Base-by-base conservation (phyloP, 2,329 filamentous ascomycete genomes). In the Simplicillium sp. region DNA sequence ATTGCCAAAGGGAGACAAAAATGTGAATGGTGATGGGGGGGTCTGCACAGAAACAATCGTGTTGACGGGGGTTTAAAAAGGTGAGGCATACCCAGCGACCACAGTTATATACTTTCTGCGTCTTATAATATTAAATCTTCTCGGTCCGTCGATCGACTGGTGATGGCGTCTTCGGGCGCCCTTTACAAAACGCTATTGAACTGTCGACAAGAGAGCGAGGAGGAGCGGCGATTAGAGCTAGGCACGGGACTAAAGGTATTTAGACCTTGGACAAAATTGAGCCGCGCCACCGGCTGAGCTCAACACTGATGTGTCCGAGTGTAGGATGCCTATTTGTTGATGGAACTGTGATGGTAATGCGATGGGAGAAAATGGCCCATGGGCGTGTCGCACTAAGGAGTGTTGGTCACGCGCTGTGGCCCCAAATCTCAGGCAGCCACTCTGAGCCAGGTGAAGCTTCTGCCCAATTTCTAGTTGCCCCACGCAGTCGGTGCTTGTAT, bases 21-120 rank as follows among this genome's bases (percentile, higher is more conserved):
- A 28, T 32, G 42, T 31, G 17, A 18, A 14, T 20, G 29, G 38
- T 29, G 25, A 20, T 29, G 14, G 34, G 35, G 42, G 35, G 32
- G 35, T 36, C 35, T 31, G 25, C 16, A 34, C 32, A 34, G 18
- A 25, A 38, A 31, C 12, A 44, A 40, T 39, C 38, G 42, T 36
- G 37, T 37, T 32, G 17, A 38, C 18, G 32, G 20, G 32, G 42
- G 33, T 14, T 28, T 20, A 36, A 41, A 29, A 41, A 36, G 36
- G 25, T 38, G 9, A 18, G 41, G 38, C 42, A 44, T 44, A 44
- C 42, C 42, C 42, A 41, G 34, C 34, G 34, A 17, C 34, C 11
- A 18, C 15, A 36, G 34, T 17, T 11, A 15, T 11, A 18, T 36
- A n/a, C 9, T 18, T n/a, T 36, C 34, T 36, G 18, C 5, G 34